Conservation (phyloP, 345 rosid species). For the Eucalyptus cloeziana region DNA sequence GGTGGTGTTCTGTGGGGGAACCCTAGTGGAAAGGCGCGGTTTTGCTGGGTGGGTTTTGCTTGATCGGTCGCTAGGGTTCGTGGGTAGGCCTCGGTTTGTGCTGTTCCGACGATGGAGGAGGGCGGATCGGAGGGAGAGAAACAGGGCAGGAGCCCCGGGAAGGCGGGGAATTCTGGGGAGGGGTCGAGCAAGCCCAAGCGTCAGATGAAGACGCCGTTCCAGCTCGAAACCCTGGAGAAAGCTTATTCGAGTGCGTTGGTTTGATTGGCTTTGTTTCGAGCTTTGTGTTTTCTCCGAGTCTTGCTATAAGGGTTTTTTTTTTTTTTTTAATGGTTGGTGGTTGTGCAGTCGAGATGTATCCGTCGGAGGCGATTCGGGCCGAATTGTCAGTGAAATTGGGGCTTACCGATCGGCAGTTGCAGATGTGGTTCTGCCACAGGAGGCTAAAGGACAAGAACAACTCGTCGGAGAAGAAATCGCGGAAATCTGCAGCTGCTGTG, state of each 20-base stretch:
- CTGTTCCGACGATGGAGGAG: not conserved
- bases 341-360: constrained; percentile 72
- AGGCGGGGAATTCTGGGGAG: constrained; percentile 19
- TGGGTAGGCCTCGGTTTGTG: not conserved
- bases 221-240: constrained; percentile 80
- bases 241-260: constrained; percentile 51
- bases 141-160: not conserved
- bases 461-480: constrained; percentile 34
- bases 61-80: not conserved
- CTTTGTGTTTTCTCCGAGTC: not conserved
- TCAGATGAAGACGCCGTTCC: constrained; percentile 98
- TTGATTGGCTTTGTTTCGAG: not conserved
- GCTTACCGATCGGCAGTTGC: constrained; percentile 90
- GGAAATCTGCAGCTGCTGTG: constrained; percentile 9
- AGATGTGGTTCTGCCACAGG: constrained; percentile 99
- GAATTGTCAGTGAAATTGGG: constrained; percentile 77
- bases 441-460: constrained; percentile 88
- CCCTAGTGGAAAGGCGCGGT: not conserved
- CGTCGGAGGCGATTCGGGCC: constrained; percentile 62
- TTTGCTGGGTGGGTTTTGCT: not conserved
- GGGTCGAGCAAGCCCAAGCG: constrained; percentile 74
- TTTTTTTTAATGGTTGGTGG: not conserved
- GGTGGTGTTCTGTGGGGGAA: not conserved
- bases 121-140: not conserved
- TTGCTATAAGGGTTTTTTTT: not conserved